A percentile compares a stretch with the other conserved stretches of the same genome.
phyloP scores from a whole-genome alignment of 441 rosid species.

The Jatropha multifida region DNA sequence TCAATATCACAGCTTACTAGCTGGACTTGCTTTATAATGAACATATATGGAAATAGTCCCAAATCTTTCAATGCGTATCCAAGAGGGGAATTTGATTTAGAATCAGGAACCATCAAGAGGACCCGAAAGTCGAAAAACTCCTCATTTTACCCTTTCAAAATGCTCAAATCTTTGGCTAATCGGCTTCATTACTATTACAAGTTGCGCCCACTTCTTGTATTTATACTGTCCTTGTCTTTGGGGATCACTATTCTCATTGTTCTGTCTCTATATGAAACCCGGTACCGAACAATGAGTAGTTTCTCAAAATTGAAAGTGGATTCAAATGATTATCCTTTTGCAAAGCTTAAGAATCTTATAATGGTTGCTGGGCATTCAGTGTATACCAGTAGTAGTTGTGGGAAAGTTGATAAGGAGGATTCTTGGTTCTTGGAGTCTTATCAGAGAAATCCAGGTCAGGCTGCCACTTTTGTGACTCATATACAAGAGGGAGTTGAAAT shows the following conservation, averaged over 20 bases:
- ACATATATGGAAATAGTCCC: conserved; percentile 47
- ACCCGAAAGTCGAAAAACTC: conserved; percentile 54
- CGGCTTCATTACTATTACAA: conserved; percentile 57
- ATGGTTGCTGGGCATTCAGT: conserved; percentile 98
- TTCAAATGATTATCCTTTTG: conserved; percentile 52
- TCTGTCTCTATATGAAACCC: conserved; percentile 49
- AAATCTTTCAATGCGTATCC: conserved; percentile 75
- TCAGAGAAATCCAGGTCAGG: conserved; percentile 92
- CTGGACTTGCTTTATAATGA: conserved; percentile 57
- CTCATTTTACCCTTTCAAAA: conserved; percentile 37
- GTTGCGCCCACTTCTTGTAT: conserved; percentile 57
- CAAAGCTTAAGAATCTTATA: conserved; percentile 70
- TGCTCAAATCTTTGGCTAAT: conserved; percentile 56
- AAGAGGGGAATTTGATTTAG: conserved; percentile 73
- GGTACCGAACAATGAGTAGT: conserved; percentile 29
- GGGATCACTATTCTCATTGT: conserved; percentile 59
- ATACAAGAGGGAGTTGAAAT: conserved; percentile 75
- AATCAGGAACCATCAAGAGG: conserved; percentile 64
- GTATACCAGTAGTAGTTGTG: conserved; percentile 78
- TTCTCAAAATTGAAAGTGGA: conserved; percentile 37
- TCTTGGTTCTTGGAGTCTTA: conserved; percentile 96
- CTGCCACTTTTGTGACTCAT: conserved; percentile 78
- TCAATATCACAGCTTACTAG: conserved; percentile 26
- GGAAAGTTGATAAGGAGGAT: conserved; percentile 71
- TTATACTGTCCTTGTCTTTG: conserved; percentile 51